phyloP scores from a whole-genome alignment of 108 stramenopile species.

The Nitzschia sp. region DNA sequence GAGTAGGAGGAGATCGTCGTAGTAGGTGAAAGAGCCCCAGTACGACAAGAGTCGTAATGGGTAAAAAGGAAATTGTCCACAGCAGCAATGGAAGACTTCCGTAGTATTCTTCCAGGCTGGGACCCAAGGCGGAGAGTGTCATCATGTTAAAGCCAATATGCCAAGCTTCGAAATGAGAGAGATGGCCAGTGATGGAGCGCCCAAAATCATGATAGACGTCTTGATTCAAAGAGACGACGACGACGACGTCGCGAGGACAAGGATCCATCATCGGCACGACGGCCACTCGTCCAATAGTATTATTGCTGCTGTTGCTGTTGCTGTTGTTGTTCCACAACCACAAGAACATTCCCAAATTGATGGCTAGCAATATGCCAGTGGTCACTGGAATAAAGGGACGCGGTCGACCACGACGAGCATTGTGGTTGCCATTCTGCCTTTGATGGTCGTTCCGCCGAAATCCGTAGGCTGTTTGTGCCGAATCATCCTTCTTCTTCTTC shows the following conservation, averaged over 20 bases:
- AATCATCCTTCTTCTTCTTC: neutral
- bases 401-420: neutral
- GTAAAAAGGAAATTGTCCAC: constrained; percentile 66
- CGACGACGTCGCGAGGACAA: too few relatives aligned
- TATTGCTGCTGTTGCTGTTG: too few relatives aligned
- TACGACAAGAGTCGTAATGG: constrained; percentile 56
- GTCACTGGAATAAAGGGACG: constrained; percentile 6
- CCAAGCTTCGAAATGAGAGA: constrained; percentile 82
- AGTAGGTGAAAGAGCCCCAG: constrained; percentile 30
- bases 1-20: neutral
- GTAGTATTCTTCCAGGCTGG: constrained; percentile 50
- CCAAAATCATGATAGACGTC: constrained; percentile 51
- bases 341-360: constrained; percentile 60
- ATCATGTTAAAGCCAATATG: constrained; percentile 84
- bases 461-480: neutral
- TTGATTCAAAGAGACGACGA: constrained; percentile 38
- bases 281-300: too few relatives aligned
- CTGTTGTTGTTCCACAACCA: constrained; percentile 72
- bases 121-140: constrained; percentile 59
- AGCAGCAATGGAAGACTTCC: constrained; percentile 52
- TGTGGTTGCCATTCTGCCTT: neutral
- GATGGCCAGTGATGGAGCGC: constrained; percentile 58
- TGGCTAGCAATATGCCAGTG: constrained; percentile 41
- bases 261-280: too few relatives aligned
- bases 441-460: neutral